Evolutionary conservation across 2,329 filamentous ascomycete genomes (phyloP), one percentile per base, ranked within the genome.

Genomic region (Aspergillus costaricaensis): DNA sequence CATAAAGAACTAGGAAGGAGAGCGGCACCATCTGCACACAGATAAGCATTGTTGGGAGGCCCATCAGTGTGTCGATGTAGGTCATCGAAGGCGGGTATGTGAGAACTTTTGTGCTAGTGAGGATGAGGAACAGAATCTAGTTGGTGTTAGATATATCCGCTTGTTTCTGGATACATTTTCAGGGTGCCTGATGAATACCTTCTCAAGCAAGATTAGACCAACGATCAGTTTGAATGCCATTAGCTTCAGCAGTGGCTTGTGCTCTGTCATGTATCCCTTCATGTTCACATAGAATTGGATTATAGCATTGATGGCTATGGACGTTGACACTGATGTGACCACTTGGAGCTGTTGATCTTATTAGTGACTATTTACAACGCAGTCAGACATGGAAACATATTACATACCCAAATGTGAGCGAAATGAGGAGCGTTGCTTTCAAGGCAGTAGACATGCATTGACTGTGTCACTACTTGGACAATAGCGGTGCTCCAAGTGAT

Each of bases 381-480:
- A 30, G 2, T 36, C 6, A 7, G 2, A 5, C 4, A 36, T 12
- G 1, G 6, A 2, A 15, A 17, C 1, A 14, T 27, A 1, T 5
- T 7, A 32, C 53, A n/a, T 57, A 75, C 71, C 74, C 75, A 78
- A n/a, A 77, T 61, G 58, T 78, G 73, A 25, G 73, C 73, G 64
- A 76, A 78, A 48, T 75, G 66, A 2, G 67, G 30, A 4, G 70
- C 68, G 17, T 65, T 71, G 17, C 72, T 74, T 2, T 69, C 69
- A 1, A 68, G 55, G 39, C 76, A 77, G 63, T 73, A 77, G 0
- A 65, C 54, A 4, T 66, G 67, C 0, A 58, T 57, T 0, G 71
- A 70, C 52, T 76, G 64, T 0, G 75, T 74, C 50, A 76, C 72
- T 17, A 65, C 69, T 1, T 70, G 70, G 2, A 58, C 66, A n/a